phyloP scores from a whole-genome alignment of 139 green algal genomes.

The Dunaliella sp. region DNA sequence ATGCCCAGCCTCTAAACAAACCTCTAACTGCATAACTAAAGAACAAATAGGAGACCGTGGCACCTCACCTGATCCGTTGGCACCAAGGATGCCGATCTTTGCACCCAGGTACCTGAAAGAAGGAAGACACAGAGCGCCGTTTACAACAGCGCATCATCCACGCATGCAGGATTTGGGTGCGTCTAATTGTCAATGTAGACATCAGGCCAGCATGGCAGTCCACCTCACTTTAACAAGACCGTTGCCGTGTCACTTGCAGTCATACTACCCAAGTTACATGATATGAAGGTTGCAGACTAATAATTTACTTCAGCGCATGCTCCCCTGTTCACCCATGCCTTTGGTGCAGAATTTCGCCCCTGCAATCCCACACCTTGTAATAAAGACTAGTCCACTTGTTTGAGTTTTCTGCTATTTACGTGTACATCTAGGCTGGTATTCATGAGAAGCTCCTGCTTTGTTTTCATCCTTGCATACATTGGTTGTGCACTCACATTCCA shows the following conservation, averaged over 20 bases:
- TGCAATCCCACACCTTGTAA: too few species aligned
- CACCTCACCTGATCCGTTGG: conserved; percentile 49
- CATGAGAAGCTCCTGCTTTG: too few species aligned
- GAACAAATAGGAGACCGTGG: too few species aligned
- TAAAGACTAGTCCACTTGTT: too few species aligned
- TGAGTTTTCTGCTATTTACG: too few species aligned
- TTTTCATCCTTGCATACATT: too few species aligned
- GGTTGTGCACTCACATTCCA: conserved; percentile 71
- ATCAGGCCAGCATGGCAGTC: not conserved
- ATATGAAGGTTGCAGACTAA: not conserved
- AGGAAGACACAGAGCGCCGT: not conserved
- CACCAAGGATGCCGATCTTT: conserved; percentile 77
- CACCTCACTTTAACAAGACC: not conserved
- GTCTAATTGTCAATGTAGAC: not conserved
- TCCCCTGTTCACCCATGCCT: too few species aligned
- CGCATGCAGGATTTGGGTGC: not conserved
- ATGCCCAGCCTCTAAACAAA: not conserved
- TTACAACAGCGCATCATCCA: not conserved
- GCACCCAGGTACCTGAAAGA: conserved; percentile 68
- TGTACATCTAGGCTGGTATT: too few species aligned
- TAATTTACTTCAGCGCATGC: too few species aligned
- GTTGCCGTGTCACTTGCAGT: not conserved
- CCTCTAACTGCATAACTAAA: not conserved
- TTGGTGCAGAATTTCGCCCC: too few species aligned
- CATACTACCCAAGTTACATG: not conserved